phyloP scores from a whole-genome alignment of 2,329 filamentous ascomycete genomes.

The Phyllosticta ampelicida region DNA sequence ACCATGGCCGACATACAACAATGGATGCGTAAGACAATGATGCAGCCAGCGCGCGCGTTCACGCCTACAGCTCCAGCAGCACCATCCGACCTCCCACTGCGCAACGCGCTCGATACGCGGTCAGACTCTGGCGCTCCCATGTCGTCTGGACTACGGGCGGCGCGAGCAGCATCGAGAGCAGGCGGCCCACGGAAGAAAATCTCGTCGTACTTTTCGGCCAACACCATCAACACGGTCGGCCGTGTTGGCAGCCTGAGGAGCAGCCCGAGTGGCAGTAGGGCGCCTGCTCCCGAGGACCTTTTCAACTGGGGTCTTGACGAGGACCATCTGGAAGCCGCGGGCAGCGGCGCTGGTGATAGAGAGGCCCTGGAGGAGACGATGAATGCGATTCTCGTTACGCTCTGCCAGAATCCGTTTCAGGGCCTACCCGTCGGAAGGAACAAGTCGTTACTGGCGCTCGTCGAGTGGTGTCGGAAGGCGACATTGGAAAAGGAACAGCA shows the following conservation, averaged over 20 bases:
- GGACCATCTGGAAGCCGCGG: neutral
- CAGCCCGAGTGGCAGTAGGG: neutral
- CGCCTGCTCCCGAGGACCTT: neutral
- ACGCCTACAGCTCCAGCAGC: neutral
- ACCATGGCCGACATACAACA: slow-evolving; percentile 4
- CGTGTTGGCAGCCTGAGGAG: neutral
- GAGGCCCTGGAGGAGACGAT: neutral
- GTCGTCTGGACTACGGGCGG: neutral
- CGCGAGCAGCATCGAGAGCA: neutral
- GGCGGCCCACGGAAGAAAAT: slow-evolving; percentile 5
- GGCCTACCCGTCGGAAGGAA: slow-evolving; percentile 4
- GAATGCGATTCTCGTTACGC: slow-evolving; percentile 4
- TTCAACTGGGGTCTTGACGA: neutral
- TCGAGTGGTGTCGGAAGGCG: slow-evolving; percentile 1
- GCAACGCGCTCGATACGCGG: neutral
- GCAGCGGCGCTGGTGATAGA: neutral
- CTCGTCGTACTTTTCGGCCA: slow-evolving; percentile 12
- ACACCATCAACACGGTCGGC: slow-evolving; percentile 16
- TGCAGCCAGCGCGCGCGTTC: slow-evolving; percentile 1
- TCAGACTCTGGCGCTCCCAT: neutral
- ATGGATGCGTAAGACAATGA: slow-evolving; percentile 7
- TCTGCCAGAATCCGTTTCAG: slow-evolving; percentile 5
- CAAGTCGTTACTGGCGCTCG: neutral
- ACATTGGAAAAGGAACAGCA: neutral
- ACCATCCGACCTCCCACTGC: neutral